A percentile compares a stretch with the other conserved stretches of the same genome.
phyloP scores from a whole-genome alignment of 257 asterid species.

The Parsonsia alboflavescens region DNA sequence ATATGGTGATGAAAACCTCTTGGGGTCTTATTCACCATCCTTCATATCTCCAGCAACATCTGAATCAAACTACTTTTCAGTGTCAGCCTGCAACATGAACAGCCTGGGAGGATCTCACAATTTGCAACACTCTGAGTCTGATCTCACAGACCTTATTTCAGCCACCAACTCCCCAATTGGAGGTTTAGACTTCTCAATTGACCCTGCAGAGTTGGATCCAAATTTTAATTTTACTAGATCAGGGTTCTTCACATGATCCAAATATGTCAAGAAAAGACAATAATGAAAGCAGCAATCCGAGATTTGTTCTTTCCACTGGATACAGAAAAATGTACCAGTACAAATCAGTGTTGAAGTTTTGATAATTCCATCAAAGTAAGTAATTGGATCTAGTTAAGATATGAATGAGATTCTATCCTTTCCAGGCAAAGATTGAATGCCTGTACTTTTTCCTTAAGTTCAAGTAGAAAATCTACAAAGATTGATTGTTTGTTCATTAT shows the following conservation, averaged over 20 bases:
- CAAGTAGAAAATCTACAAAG: neutral
- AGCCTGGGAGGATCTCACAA: constrained; percentile 19
- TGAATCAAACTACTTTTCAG: constrained; percentile 36
- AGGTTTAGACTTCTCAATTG: constrained; percentile 55
- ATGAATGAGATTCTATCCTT: neutral
- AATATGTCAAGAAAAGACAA: constrained; percentile 13
- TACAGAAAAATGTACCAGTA: constrained; percentile 13
- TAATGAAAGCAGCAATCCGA: neutral
- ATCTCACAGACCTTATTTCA: constrained; percentile 46
- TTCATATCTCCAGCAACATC: constrained; percentile 41
- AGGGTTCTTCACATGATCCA: constrained; percentile 39
- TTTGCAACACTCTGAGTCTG: constrained; percentile 34
- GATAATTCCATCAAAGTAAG: constrained; percentile 1
- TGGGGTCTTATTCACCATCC: constrained; percentile 42
- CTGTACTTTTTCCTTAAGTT: neutral
- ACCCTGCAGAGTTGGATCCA: constrained; percentile 42
- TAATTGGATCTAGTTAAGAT: neutral
- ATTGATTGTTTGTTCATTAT: neutral
- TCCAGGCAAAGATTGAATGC: neutral
- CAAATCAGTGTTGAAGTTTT: neutral
- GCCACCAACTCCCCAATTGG: constrained; percentile 68
- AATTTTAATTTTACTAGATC: constrained; percentile 46
- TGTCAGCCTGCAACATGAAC: constrained; percentile 25
- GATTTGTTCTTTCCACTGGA: constrained; percentile 5
- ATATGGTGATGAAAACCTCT: constrained; percentile 37